phyloP scores from a whole-genome alignment of 2,329 filamentous ascomycete species.

The Fusarium sp. region DNA sequence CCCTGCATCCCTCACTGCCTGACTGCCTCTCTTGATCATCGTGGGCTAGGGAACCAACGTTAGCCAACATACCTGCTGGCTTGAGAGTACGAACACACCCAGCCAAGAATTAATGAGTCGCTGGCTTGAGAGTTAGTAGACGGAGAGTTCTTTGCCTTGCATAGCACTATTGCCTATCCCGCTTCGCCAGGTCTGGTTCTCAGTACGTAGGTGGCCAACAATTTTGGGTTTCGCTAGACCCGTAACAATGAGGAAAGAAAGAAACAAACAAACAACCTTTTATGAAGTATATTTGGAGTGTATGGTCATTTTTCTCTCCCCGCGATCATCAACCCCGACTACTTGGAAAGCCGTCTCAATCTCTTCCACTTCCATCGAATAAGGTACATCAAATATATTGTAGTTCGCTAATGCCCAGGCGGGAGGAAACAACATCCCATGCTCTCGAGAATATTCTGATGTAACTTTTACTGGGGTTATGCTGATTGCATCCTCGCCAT shows the following conservation, averaged over 20 bases:
- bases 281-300: constrained; percentile 3
- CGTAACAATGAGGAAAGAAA: constrained; percentile 3
- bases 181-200: constrained; percentile 10
- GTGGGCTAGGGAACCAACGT: constrained; percentile 7
- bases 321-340: constrained; percentile 4
- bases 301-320: constrained; percentile 6
- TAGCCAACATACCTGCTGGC: constrained; percentile 8
- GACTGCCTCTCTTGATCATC: constrained; percentile 4
- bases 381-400: not conserved
- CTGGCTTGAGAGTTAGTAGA: constrained; percentile 27
- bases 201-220: constrained; percentile 2
- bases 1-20: constrained; percentile 18
- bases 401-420: not conserved
- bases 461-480: constrained; percentile 3
- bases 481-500: constrained; percentile 25
- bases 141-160: constrained; percentile 26
- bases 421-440: constrained; percentile 3
- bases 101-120: constrained; percentile 8
- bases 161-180: constrained; percentile 39
- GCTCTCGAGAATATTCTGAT: not conserved
- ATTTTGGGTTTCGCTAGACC: constrained; percentile 32
- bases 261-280: constrained; percentile 24
- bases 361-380: constrained; percentile 11
- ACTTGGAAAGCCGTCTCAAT: not conserved
- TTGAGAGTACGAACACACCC: constrained; percentile 14